Percentiles rank a stretch among this genome's conserved stretches.
phyloP scores from a whole-genome alignment of 2,329 filamentous ascomycete species.

The Venturia carpophila region DNA sequence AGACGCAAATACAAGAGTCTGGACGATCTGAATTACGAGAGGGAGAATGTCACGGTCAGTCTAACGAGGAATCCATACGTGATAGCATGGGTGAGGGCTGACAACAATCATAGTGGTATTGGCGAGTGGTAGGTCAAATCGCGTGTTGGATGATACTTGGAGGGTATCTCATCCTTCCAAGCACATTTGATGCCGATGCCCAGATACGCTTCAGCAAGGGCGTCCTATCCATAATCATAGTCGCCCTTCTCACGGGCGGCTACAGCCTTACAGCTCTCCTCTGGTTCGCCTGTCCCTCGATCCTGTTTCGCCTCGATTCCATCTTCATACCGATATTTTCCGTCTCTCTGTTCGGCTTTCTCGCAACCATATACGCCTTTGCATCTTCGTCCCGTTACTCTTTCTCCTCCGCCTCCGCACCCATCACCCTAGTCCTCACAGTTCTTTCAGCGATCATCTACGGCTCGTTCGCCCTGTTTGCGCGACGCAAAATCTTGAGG shows the following conservation, averaged over 20 bases:
- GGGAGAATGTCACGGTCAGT: slow-evolving; percentile 17
- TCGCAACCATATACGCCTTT: slow-evolving; percentile 43
- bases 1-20: slow-evolving; percentile 16
- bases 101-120: slow-evolving; percentile 37
- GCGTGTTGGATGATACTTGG: slow-evolving; percentile 43
- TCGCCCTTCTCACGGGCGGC: slow-evolving; percentile 40
- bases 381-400: slow-evolving; percentile 33
- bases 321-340: slow-evolving; percentile 40
- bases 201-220: slow-evolving; percentile 34
- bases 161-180: slow-evolving; percentile 44
- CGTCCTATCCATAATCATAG: slow-evolving; percentile 38
- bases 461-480: slow-evolving; percentile 35
- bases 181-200: slow-evolving; percentile 36
- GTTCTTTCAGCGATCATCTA: slow-evolving; percentile 36
- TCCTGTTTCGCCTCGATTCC: slow-evolving; percentile 40
- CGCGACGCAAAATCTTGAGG: slow-evolving; percentile 33
- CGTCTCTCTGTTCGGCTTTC: slow-evolving; percentile 39
- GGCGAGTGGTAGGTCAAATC: slow-evolving; percentile 37
- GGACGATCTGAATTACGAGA: slow-evolving; percentile 17
- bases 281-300: slow-evolving; percentile 40
- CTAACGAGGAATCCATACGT: background rate
- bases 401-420: slow-evolving; percentile 40
- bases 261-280: slow-evolving; percentile 42
- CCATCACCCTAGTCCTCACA: slow-evolving; percentile 35
- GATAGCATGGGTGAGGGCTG: background rate